Conservation (phyloP, 352 stramenopile genomes). For the Phytophthora agathidicida region DNA sequence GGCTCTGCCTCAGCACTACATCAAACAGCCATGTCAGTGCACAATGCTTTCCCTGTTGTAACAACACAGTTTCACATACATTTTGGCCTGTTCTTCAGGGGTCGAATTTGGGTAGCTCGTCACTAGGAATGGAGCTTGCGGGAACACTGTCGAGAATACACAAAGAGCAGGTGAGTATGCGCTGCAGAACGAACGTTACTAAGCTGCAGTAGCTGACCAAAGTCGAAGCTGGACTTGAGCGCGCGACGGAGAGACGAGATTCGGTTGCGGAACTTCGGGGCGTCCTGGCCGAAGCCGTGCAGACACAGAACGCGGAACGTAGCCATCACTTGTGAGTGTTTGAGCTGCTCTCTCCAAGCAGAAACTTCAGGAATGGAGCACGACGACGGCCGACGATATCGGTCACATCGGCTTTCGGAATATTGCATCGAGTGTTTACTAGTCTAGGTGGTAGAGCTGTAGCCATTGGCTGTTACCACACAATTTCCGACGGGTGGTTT, state of each 20-base stretch:
- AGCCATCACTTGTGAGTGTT: slow-evolving; percentile 15
- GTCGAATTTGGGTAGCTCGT: slow-evolving; percentile 57
- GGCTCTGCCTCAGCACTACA: slow-evolving; percentile 35
- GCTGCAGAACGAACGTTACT: background rate
- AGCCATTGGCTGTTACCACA: slow-evolving; percentile 11
- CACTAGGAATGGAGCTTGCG: slow-evolving; percentile 71
- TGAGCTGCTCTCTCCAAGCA: background rate
- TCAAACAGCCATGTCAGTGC: slow-evolving; percentile 3
- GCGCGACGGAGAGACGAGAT: slow-evolving; percentile 73
- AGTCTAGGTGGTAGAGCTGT: slow-evolving; percentile 9
- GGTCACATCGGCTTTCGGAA: slow-evolving; percentile 27
- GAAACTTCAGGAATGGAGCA: slow-evolving; percentile 30
- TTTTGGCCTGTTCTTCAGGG: slow-evolving; percentile 49
- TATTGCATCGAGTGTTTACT: slow-evolving; percentile 24
- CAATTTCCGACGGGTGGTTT: background rate
- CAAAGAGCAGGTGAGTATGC: too few species aligned
- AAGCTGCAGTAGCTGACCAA: slow-evolving; percentile 46
- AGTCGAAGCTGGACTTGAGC: slow-evolving; percentile 83
- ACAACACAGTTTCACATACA: slow-evolving; percentile 12
- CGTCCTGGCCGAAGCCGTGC: slow-evolving; percentile 83
- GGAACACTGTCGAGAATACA: slow-evolving; percentile 48
- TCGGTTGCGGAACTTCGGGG: slow-evolving; percentile 65
- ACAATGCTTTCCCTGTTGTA: slow-evolving; percentile 2
- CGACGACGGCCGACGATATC: background rate
- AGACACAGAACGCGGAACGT: slow-evolving; percentile 82